Evolutionary conservation across 768 basidiomycete genomes (phyloP), one percentile per base, ranked within the genome.

Genomic region (Lactifluus piperatus): DNA sequence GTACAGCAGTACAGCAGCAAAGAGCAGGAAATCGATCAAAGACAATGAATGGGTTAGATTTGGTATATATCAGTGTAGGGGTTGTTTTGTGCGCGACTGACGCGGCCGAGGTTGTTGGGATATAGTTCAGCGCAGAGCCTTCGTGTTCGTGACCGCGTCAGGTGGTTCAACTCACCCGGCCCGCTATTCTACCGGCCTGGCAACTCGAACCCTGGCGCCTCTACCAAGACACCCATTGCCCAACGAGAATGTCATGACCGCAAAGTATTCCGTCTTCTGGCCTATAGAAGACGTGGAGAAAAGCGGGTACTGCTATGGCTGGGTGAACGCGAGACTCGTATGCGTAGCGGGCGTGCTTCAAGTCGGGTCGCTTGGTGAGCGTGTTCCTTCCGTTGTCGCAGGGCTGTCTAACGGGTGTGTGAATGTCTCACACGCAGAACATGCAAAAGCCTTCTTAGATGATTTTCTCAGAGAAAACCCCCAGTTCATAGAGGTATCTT

Each of bases 251-350:
- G 62, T 41, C 62, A 63, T 63, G 62, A 45, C 30, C 44, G 22
- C 53, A 16, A 45, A 61, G 2, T 61, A 43, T 45, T 61, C 49
- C 37, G 54, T 51, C 45, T 56, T 63, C 46, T 63, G 62, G 62
- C 62, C 62, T 29, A 30, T 62, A 24, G 62, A 63, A 57, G 62
- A 63, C 45, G 27, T 41, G 4, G 60, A 45, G n/a, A 30, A 27
- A 36, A 41, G 29, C 9, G 62, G 62, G 32, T 63, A 56, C 60
- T 56, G 54, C 51, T 63, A 63, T 24, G 62, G 62, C 10, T 63
- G 62, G 62, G 36, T 51, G 41, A 62, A 63, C 24, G 20, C 44
- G 6, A 51, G 51, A 16, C 46, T 62, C 10, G 43, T 60, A 37
- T 63, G 62, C 30, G 62, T 55, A 20, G 62, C 62, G 3, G 62